These are phyloP conservation scores for Achlya hypogyna DNA, from an alignment of 352 stramenopile species.

Conservation along the genomic window DNA sequence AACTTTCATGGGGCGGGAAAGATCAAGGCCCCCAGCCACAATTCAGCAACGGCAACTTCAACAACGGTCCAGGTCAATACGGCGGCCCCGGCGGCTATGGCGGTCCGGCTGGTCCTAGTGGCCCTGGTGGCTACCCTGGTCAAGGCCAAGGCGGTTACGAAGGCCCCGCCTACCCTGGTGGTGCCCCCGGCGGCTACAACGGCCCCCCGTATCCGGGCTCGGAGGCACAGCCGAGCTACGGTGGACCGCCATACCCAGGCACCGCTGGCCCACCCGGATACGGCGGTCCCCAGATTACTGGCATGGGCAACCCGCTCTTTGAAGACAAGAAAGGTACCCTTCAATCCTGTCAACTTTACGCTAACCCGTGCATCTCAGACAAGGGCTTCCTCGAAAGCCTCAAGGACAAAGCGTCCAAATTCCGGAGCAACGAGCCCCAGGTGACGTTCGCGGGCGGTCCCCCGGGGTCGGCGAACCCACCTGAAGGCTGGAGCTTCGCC, in stretches of 20 bases:
- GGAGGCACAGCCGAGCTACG: conserved; percentile 27
- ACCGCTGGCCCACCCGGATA: conserved; percentile 32
- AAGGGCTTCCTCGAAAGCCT: conserved; percentile 83
- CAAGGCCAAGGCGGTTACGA: conserved; percentile 42
- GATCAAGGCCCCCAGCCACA: conserved; percentile 36
- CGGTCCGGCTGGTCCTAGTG: conserved; percentile 25
- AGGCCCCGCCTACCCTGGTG: conserved; percentile 28
- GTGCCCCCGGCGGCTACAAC: conserved; percentile 24
- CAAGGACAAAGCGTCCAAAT: conserved; percentile 79
- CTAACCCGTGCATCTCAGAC: conserved; percentile 29
- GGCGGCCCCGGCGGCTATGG: conserved; percentile 31
- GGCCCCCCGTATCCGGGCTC: conserved; percentile 22
- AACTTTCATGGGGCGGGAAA: conserved; percentile 54
- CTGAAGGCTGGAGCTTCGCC: conserved; percentile 76
- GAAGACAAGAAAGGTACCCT: conserved; percentile 68
- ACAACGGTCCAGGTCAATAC: neutral
- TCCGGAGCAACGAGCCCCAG: conserved; percentile 51
- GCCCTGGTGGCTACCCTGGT: conserved; percentile 32
- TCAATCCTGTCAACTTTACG: neutral
- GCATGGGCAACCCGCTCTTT: conserved; percentile 94
- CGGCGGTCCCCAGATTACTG: conserved; percentile 79
- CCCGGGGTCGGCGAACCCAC: conserved; percentile 55
- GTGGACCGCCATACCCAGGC: conserved; percentile 30
- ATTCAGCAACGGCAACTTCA: neutral
- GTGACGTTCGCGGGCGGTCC: conserved; percentile 46